Evolutionary conservation across 2,329 filamentous ascomycete genomes (phyloP), one percentile per base, ranked within the genome.

Genomic region (Bipolaris bicolor): DNA sequence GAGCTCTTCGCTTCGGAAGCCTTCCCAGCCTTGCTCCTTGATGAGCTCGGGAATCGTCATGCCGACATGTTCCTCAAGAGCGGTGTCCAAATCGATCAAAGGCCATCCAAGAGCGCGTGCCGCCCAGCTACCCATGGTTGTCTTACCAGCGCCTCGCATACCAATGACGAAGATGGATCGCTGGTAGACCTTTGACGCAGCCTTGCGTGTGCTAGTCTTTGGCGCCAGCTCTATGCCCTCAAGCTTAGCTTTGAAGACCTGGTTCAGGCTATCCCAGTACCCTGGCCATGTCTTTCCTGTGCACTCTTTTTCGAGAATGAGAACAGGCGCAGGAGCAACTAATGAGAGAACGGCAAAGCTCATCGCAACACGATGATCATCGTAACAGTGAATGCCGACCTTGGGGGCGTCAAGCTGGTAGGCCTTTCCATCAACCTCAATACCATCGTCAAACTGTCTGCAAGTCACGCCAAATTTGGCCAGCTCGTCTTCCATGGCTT

Each of bases 261-360:
- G 87, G 20, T 88, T 88, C 54, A 98, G 79, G 16, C 88, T 87
- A 76, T 99, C 95, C 95, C 95, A 99, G 92, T 95, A 99, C 9
- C 94, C 95, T 0, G 95, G 95, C 95, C 95, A 99, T 2, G 95
- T 99, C 82, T 99, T 99, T 39, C 90, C 93, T 2, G 92, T 91
- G 74, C 95, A 99, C 70, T 97, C 92, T 58, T 92, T 90, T 75
- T 99, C 95, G 2, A 91, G 84, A 49, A 99, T 87, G 15, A 96
- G 78, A 0, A 92, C 89, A 0, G 91, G 84, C 7, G 85, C 77
- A 1, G 90, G 88, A 0, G 90, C 84, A 29, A 89, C 85, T 16
- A 91, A 80, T 11, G 92, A 87, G 15, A 99, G 82, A 6, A 99
- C 92, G 64, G 92, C 95, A 78, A 99, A 97, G 78, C 94, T 97